These are phyloP conservation scores for Podospora pseudocomata DNA, from an alignment of 495 filamentous ascomycete species.

Conservation along the genomic window DNA sequence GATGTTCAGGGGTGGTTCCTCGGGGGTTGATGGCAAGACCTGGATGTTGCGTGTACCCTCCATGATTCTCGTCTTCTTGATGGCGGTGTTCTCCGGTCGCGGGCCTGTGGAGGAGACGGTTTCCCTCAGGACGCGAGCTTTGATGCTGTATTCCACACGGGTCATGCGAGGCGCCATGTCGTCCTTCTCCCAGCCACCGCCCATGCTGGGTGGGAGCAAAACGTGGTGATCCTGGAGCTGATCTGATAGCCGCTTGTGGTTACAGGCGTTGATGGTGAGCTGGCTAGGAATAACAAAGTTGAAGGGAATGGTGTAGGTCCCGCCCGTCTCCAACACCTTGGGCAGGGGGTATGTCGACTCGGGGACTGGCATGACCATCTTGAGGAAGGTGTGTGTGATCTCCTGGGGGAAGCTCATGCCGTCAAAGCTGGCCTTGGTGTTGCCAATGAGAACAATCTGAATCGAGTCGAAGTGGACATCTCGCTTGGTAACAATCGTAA, in stretches of 20 bases:
- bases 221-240: slow-evolving; percentile 70
- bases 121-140: slow-evolving; percentile 50
- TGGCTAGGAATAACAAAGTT: slow-evolving; percentile 79
- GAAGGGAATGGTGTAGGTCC: slow-evolving; percentile 73
- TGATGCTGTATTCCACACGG: slow-evolving; percentile 69
- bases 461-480: slow-evolving; percentile 77
- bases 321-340: slow-evolving; percentile 62
- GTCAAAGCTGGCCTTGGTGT: slow-evolving; percentile 41
- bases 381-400: slow-evolving; percentile 63
- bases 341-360: slow-evolving; percentile 65
- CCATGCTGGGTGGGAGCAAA: slow-evolving; percentile 75
- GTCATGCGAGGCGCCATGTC: slow-evolving; percentile 84
- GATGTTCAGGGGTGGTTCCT: slow-evolving; percentile 72
- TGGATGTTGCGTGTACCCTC: slow-evolving; percentile 59
- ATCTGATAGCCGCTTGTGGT: slow-evolving; percentile 44
- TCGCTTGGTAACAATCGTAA: slow-evolving; percentile 54
- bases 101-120: slow-evolving; percentile 8
- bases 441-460: slow-evolving; percentile 77
- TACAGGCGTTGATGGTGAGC: slow-evolving; percentile 56
- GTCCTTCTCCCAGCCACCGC: slow-evolving; percentile 62
- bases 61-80: slow-evolving; percentile 37
- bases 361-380: slow-evolving; percentile 74
- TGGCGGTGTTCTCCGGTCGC: slow-evolving; percentile 7
- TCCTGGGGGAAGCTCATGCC: slow-evolving; percentile 40
- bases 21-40: slow-evolving; percentile 69